Base-by-base conservation (phyloP, 2,329 filamentous ascomycete genomes). In the Eutypella sp. region DNA sequence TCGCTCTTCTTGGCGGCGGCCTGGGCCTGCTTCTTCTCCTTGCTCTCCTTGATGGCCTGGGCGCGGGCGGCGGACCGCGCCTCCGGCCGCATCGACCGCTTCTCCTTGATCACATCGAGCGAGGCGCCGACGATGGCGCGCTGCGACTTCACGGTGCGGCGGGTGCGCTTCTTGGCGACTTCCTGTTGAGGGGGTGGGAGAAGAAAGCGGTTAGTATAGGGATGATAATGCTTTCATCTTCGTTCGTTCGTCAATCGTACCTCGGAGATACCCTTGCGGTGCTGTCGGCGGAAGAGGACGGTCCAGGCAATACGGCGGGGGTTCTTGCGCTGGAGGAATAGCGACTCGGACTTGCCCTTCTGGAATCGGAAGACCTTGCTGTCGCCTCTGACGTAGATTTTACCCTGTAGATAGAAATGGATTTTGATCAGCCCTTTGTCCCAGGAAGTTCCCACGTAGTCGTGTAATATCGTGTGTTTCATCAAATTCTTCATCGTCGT, bases 361-460 rank as follows among this genome's bases (percentile, higher is more conserved):
- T 96, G 90, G 88, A 99, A 99, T 72, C 93, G 91, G 88, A 99
- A 99, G 82, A 97, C 85, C 84, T 97, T 99, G 90, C 88, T 95
- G 84, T 99, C 93, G 72, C 92, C 91, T 76, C 93, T 90, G 83
- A 99, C 81, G 81, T 92, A 99, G 80, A 99, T 87, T 83, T 97
- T 97, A 81, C 93, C 93, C 93, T 97, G 71, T 69, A 67, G 43
- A 19, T 69, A 67, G 43, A 19, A 51, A 46, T 43, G 50, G 50
- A 52, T 42, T 43, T 51, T 40, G 40, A 56, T 67, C 57, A 67
- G 65, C 49, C 48, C 48, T 48, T 38, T 8, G n/a, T 20, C 46
- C 15, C 4, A 18, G 13, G 20, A 22, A 15, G 41, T 34, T 33
- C 18, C 11, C 34, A n/a, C 22, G 42, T 25, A 44, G 23, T 44